Evolutionary conservation across 2,329 filamentous ascomycete genomes (phyloP).

Genomic region (Aspergillus vadensis): DNA sequence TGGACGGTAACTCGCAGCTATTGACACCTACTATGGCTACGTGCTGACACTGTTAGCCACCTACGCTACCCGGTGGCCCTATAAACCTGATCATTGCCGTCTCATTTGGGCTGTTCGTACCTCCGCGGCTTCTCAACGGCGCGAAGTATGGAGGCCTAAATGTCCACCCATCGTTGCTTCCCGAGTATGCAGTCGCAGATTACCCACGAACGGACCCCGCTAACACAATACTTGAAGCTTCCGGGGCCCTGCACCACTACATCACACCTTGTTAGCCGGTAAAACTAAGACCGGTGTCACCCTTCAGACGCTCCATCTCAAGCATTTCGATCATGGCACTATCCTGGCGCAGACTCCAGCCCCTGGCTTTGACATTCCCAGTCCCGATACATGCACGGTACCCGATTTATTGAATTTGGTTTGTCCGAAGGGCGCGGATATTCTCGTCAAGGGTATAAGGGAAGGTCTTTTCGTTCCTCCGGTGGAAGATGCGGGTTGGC

Average conservation of each 20-base stretch:
- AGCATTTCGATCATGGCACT: constrained; percentile 74
- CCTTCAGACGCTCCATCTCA: constrained; percentile 80
- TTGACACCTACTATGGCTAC: constrained; percentile 2
- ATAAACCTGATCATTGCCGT: constrained; percentile 86
- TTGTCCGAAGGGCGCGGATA: constrained; percentile 64
- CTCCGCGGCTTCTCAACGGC: constrained; percentile 67
- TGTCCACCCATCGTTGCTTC: constrained; percentile 87
- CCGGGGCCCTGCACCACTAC: constrained; percentile 81
- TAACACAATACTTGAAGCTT: constrained; percentile 54
- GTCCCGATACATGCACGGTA: constrained; percentile 51
- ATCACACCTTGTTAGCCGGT: constrained; percentile 73
- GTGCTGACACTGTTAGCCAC: constrained; percentile 51
- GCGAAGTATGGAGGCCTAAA: constrained; percentile 87
- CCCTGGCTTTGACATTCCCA: constrained; percentile 57
- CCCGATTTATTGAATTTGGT: constrained; percentile 57
- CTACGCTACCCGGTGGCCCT: constrained; percentile 44
- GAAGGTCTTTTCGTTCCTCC: constrained; percentile 67
- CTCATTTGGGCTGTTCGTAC: constrained; percentile 90
- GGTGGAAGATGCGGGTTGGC: constrained; percentile 38
- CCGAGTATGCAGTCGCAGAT: constrained; percentile 60
- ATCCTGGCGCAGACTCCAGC: constrained; percentile 70
- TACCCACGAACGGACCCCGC: neutral
- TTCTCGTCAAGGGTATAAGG: constrained; percentile 69
- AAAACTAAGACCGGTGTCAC: constrained; percentile 70
- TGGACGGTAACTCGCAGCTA: constrained; percentile 65